Evolutionary conservation across 495 filamentous ascomycete genomes (phyloP).

Genomic region (Neurospora sp.): DNA sequence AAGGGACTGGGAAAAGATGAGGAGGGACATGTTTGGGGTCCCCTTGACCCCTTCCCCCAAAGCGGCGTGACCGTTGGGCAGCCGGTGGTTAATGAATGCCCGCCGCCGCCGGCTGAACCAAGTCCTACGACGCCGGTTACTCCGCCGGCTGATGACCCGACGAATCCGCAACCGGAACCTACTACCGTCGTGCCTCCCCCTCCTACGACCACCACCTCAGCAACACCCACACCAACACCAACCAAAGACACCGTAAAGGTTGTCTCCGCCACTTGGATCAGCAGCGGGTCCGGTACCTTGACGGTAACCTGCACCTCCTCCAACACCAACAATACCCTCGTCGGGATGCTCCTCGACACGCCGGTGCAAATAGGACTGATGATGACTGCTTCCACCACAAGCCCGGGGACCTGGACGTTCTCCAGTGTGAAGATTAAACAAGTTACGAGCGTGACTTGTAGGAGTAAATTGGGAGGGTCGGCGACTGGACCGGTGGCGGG

Average conservation of each 20-base stretch:
- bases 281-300: conserved; percentile 10
- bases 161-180: background rate
- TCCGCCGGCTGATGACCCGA: no score
- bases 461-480: background rate
- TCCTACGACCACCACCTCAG: fast-evolving
- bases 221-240: fast-evolving
- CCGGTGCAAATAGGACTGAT: background rate
- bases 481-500: background rate
- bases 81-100: background rate
- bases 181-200: background rate
- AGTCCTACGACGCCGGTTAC: no score
- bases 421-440: background rate
- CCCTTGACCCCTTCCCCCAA: conserved; percentile 8
- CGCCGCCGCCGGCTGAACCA: no score
- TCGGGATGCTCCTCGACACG: conserved; percentile 26
- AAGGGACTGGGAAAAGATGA: conserved; percentile 9
- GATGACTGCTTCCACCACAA: background rate
- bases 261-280: conserved; percentile 8
- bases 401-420: background rate
- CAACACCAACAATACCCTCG: conserved; percentile 24
- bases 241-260: conserved; percentile 2
- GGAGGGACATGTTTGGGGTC: conserved; percentile 10
- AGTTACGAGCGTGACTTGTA: background rate
- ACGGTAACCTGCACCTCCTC: conserved; percentile 7
- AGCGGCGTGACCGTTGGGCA: no score